Conservation (phyloP, 2,329 filamentous ascomycete species). For the Penicillium sp. region DNA sequence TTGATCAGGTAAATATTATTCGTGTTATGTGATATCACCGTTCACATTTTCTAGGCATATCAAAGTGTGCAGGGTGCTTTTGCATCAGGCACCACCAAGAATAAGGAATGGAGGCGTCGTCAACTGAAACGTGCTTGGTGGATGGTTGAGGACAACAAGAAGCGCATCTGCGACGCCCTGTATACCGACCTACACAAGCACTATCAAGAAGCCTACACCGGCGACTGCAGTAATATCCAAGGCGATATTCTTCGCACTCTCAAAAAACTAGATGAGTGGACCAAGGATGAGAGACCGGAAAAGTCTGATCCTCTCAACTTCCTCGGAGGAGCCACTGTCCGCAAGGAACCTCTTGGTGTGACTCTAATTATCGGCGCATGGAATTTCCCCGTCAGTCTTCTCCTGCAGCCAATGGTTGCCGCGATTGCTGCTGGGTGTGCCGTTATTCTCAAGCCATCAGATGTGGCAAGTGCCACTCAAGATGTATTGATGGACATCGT, state of each 20-base stretch:
- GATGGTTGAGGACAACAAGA: conserved; percentile 23
- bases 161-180: conserved; percentile 14
- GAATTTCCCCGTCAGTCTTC: conserved; percentile 47
- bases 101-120: conserved; percentile 17
- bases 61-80: conserved; percentile 11
- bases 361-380: conserved; percentile 48
- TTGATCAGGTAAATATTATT: conserved; percentile 10
- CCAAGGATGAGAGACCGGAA: conserved; percentile 34
- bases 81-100: conserved; percentile 13
- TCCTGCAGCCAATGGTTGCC: conserved; percentile 42
- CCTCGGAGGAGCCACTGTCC: conserved; percentile 34
- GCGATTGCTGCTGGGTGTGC: conserved; percentile 47
- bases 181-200: conserved; percentile 18
- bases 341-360: conserved; percentile 47
- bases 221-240: conserved; percentile 25
- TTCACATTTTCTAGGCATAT: conserved; percentile 14
- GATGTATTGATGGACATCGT: conserved; percentile 42
- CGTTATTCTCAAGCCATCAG: conserved; percentile 48
- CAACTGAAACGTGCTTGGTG: conserved; percentile 22
- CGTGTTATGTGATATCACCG: background rate
- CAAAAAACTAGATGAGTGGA: conserved; percentile 42
- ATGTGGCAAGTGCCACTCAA: conserved; percentile 38
- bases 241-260: conserved; percentile 40
- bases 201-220: conserved; percentile 14
- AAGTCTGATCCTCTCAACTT: conserved; percentile 29